A percentile compares a stretch with the other conserved stretches of the same genome.
These are phyloP conservation scores for Euphrasia confusa DNA, from an alignment of 257 asterid genomes.

Conservation along the genomic window DNA sequence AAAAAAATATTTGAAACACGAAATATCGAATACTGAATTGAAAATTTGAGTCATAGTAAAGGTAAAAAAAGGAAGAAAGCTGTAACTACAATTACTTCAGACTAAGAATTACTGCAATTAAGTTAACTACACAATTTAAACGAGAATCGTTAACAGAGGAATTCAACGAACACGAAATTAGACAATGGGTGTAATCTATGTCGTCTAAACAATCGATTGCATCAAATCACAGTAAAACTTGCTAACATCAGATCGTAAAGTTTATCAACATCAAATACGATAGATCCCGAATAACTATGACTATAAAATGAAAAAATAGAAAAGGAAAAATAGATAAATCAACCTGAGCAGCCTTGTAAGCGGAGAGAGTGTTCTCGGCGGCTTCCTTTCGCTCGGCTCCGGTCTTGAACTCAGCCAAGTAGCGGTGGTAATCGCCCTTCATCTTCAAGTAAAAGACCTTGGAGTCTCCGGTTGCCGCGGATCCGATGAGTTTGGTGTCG, in stretches of 20 bases:
- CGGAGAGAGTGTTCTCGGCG: constrained; percentile 83
- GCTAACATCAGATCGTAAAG: constrained; percentile 4
- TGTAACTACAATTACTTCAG: background rate
- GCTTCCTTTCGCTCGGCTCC: constrained; percentile 77
- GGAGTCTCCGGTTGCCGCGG: constrained; percentile 61
- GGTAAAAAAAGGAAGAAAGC: too few relatives aligned
- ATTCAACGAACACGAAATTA: background rate
- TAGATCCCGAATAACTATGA: background rate
- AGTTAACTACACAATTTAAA: background rate
- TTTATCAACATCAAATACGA: background rate
- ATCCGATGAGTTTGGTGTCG: constrained; percentile 65
- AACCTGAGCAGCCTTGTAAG: constrained; percentile 91
- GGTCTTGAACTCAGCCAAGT: constrained; percentile 76
- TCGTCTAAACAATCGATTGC: background rate
- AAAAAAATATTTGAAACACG: background rate
- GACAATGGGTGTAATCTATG: too few relatives aligned
- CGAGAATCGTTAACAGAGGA: too few relatives aligned
- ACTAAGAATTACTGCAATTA: background rate
- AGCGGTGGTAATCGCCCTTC: constrained; percentile 87
- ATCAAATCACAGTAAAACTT: background rate
- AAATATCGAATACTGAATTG: background rate
- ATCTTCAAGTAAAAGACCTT: constrained; percentile 88
- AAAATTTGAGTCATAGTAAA: background rate
- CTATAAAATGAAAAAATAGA: background rate
- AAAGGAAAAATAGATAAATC: background rate